phyloP scores from a whole-genome alignment of 305 asterid genomes.

The Solanum hybrid region DNA sequence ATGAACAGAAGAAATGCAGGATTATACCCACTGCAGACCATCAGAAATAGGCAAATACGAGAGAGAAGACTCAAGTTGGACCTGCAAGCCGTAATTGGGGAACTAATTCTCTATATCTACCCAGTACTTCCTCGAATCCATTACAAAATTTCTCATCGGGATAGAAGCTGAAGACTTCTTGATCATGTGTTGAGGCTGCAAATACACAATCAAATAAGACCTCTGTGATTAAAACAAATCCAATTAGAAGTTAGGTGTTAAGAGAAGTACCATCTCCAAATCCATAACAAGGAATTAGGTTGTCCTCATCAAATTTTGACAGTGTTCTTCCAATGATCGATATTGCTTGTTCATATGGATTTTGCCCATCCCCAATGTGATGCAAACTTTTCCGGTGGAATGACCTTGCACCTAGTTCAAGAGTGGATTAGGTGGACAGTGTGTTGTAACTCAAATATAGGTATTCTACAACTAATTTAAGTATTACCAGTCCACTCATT shows the following conservation, averaged over 20 bases:
- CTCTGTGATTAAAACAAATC: neutral
- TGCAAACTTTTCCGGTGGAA: constrained; percentile 83
- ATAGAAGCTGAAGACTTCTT: constrained; percentile 82
- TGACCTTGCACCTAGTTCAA: constrained; percentile 68
- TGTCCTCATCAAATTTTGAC: constrained; percentile 92
- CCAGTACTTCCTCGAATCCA: constrained; percentile 87
- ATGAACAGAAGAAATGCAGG: neutral
- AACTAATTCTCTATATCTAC: constrained; percentile 78
- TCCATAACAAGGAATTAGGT: constrained; percentile 86
- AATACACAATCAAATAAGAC: constrained; percentile 18
- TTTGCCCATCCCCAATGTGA: constrained; percentile 67
- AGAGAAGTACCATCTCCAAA: constrained; percentile 80
- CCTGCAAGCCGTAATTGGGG: constrained; percentile 94
- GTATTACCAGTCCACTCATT: constrained; percentile 90
- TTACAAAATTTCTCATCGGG: constrained; percentile 79
- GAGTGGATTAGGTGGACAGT: constrained; percentile 1
- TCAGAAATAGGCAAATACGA: neutral
- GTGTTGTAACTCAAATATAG: neutral
- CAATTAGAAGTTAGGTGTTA: constrained; percentile 3
- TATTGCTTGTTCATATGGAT: constrained; percentile 95
- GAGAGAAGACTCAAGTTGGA: constrained; percentile 13
- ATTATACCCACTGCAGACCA: neutral
- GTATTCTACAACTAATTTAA: neutral
- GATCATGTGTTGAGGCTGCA: constrained; percentile 96
- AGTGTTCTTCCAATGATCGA: constrained; percentile 89